Percentiles rank a stretch among this genome's conserved stretches.
phyloP scores from a whole-genome alignment of 352 stramenopile species.

The Globisporangium iwayamae region DNA sequence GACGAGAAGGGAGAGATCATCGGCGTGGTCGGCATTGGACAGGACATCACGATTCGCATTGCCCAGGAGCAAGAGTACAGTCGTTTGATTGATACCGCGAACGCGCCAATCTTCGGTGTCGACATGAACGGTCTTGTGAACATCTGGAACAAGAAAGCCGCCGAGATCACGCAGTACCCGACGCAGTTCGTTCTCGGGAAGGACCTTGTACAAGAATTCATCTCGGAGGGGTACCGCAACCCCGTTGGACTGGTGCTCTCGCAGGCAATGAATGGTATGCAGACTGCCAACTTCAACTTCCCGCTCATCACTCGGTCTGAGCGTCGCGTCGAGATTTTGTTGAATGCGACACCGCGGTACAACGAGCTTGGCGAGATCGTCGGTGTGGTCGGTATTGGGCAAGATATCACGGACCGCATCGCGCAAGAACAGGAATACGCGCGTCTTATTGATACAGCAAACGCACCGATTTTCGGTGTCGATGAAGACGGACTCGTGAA shows the following conservation, averaged over 20 bases:
- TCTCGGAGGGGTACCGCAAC: neutral
- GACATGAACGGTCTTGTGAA: constrained; percentile 61
- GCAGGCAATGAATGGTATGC: constrained; percentile 7
- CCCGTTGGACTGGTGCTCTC: neutral
- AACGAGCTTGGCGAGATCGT: neutral
- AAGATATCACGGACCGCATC: neutral
- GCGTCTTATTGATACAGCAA: neutral
- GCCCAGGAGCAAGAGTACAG: constrained; percentile 88
- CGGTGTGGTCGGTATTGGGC: neutral
- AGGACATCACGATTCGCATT: constrained; percentile 79
- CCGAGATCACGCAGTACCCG: neutral
- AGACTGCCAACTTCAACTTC: constrained; percentile 86
- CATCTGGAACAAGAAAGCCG: constrained; percentile 75
- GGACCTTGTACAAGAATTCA: neutral
- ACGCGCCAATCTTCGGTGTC: constrained; percentile 77
- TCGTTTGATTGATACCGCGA: constrained; percentile 70
- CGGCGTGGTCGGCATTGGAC: constrained; percentile 77
- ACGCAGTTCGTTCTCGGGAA: neutral
- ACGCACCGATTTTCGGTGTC: neutral
- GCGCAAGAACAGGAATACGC: constrained; percentile 38
- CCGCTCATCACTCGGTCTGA: constrained; percentile 66
- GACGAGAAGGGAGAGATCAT: constrained; percentile 80
- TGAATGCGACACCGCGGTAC: neutral
- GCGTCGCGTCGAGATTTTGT: neutral
- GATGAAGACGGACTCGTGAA: neutral